Evolutionary conservation across 495 filamentous ascomycete species (phyloP), one percentile per base, ranked within the genome.

Genomic region (Podospora appendiculata): DNA sequence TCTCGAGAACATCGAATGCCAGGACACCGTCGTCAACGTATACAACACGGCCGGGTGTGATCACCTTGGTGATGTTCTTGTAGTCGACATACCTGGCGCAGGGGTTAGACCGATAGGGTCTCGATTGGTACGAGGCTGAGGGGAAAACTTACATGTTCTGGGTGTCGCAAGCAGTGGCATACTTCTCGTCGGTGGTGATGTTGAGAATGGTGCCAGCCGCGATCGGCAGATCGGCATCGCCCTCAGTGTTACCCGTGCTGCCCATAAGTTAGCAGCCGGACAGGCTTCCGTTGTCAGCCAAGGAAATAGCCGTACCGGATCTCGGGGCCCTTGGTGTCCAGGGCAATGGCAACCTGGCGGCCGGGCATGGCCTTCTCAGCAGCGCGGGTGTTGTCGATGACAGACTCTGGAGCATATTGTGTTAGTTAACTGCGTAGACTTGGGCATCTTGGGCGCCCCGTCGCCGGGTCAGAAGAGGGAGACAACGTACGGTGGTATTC

Each of bases 11-110:
- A 63, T 95, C 85, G 62, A 98, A 96, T 4, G 91, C 92, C 51
- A 97, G 85, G 49, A 97, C 90, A 64, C 93, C 93, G 61, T 98
- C 93, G 63, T 98, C 93, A 57, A 98, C 94, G 74, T 94, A 98
- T 79, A 98, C 95, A 68, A 87, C 85, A 62, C 92, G 90, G 62
- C 94, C 94, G n/a, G 80, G 73, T 58, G 84, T 68, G 69, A 98
- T 97, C 63, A 98, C 91, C 74, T 91, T 95, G 74, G 93, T 96
- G 79, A 98, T 96, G 80, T 98, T 98, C 84, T 91, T 92, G 76
- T 98, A 98, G 77, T 98, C 93, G 62, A 98, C 87, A 60, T 90
- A 95, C 90, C 90, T 96, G 43, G 13, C 32, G 18, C 12, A n/a
- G 7, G 38, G 17, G 55, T 64, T 41, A 68, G 63, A 43, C 10